Conservation (phyloP, 352 stramenopile species). For the Pythium apleroticum region DNA sequence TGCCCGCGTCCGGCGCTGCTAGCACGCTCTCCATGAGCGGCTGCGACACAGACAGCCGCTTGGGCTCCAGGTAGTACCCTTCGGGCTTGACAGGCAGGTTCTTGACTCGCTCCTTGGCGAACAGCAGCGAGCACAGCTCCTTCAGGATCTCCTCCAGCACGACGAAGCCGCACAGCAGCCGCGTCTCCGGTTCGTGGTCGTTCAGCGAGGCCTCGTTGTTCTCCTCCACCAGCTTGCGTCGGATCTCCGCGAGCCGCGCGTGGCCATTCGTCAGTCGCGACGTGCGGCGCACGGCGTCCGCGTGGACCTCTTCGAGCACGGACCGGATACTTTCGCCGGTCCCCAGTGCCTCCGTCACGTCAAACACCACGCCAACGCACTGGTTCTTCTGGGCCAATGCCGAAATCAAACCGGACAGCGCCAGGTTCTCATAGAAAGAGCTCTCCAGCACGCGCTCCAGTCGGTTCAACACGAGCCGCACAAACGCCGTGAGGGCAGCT, state of each 20-base stretch:
- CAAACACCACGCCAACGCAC: conserved; percentile 54
- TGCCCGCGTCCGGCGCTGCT: not conserved
- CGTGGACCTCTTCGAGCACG: conserved; percentile 83
- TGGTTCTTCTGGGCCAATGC: conserved; percentile 63
- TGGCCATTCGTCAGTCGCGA: conserved; percentile 55
- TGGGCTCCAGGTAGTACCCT: conserved; percentile 80
- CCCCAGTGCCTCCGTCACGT: conserved; percentile 41
- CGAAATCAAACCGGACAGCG: conserved; percentile 74
- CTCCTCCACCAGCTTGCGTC: conserved; percentile 61
- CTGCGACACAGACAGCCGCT: conserved; percentile 32
- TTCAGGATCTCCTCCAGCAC: conserved; percentile 86
- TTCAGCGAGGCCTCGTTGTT: conserved; percentile 65
- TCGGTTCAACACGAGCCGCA: conserved; percentile 75
- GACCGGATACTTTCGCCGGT: conserved; percentile 56
- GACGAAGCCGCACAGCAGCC: conserved; percentile 70
- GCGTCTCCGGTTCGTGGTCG: conserved; percentile 63
- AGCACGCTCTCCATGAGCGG: not conserved
- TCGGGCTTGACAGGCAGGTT: conserved; percentile 78
- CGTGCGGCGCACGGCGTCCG: conserved; percentile 60
- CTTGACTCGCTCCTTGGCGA: conserved; percentile 70
- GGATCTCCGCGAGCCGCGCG: conserved; percentile 38
- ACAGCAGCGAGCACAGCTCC: conserved; percentile 80
- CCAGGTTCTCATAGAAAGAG: conserved; percentile 82
- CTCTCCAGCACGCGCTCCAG: conserved; percentile 77
- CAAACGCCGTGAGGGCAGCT: conserved; percentile 39